Evolutionary conservation across 2,329 filamentous ascomycete genomes (phyloP).

Genomic region (Alternaria sp.): DNA sequence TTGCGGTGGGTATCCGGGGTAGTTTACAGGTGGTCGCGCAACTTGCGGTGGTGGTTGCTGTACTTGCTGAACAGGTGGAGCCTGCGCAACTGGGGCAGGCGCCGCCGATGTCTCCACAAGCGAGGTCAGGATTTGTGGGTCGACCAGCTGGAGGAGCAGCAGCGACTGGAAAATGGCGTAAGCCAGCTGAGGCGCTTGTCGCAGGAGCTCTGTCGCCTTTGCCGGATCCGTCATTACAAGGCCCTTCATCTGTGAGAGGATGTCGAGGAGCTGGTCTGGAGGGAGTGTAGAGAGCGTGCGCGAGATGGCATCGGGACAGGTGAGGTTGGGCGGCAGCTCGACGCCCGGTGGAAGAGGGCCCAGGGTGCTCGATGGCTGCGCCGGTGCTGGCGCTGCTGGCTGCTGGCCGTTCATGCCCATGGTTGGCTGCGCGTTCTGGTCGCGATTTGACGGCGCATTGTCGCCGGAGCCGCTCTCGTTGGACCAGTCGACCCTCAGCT

Average conservation of each 20-base stretch:
- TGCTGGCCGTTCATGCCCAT: constrained; percentile 43
- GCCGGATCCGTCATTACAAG: constrained; percentile 83
- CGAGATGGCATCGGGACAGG: constrained; percentile 89
- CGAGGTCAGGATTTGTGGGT: constrained; percentile 80
- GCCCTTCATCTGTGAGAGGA: constrained; percentile 92
- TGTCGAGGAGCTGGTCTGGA: constrained; percentile 88
- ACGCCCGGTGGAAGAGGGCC: constrained; percentile 85
- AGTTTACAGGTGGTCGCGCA: constrained; percentile 42
- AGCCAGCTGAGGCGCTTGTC: constrained; percentile 88
- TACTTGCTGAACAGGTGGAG: constrained; percentile 50
- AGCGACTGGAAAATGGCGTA: constrained; percentile 96
- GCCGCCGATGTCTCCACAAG: constrained; percentile 70
- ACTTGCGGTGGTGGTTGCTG: constrained; percentile 49
- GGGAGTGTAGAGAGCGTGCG: constrained; percentile 87
- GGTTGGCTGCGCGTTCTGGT: constrained; percentile 50
- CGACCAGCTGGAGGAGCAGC: constrained; percentile 90
- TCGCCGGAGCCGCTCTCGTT: constrained; percentile 83
- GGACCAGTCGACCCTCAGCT: constrained; percentile 93
- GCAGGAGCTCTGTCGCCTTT: constrained; percentile 84
- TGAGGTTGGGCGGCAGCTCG: constrained; percentile 83
- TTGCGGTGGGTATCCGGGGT: constrained; percentile 54
- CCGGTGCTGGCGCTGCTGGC: constrained; percentile 47
- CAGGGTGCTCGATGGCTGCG: constrained; percentile 63
- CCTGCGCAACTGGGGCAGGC: constrained; percentile 44
- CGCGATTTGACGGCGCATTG: constrained; percentile 57